Base-by-base conservation (phyloP, 2,329 filamentous ascomycete species). In the Colletotrichum endophyticum region DNA sequence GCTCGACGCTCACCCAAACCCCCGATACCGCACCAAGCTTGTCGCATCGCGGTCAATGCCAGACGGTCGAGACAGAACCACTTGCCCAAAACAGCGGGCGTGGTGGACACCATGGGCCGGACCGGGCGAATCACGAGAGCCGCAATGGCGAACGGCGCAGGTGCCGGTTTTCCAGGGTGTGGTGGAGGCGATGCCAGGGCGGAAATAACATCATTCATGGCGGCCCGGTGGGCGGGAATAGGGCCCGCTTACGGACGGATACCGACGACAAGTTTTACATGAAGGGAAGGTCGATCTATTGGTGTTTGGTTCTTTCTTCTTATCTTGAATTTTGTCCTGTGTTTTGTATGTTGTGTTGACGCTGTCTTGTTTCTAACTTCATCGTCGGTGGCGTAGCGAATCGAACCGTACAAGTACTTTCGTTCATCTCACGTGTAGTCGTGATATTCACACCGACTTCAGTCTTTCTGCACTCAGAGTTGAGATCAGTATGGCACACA, bases 191-290 rank as follows among this genome's bases (percentile, higher is more conserved):
- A 70, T 61, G 9, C 56, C 36, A 49, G 22, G 66, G 34, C 74
- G 74, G 74, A 69, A 76, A 70, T 73, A 76, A 76, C 57, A 76
- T 76, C 73, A 73, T 64, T 59, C 39, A 44, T 16, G 19, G 57
- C 22, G 61, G 32, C 56, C 34, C 16, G 13, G 27, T 36, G 44
- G 34, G 70, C 34, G 64, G 44, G n/a, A 66, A 59, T 22, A 34
- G 44, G 62, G 53, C 56, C 62, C 62, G 73, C 69, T 75, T 67
- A 62, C 22, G 59, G 64, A 66, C 22, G 59, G 64, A 66, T 28
- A 61, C 44, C 22, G 64, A 15, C 49, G 19, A 61, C 56, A 71
- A 66, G 34, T 61, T 66, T 61, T 73, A 16, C n/a, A 15, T 22
- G 44, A 22, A 64, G 64, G n/a, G 16, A 70, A 53, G 19, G 34